phyloP scores from a whole-genome alignment of 1,139 yeast species.

The Blastobotrys illinoisensis region DNA sequence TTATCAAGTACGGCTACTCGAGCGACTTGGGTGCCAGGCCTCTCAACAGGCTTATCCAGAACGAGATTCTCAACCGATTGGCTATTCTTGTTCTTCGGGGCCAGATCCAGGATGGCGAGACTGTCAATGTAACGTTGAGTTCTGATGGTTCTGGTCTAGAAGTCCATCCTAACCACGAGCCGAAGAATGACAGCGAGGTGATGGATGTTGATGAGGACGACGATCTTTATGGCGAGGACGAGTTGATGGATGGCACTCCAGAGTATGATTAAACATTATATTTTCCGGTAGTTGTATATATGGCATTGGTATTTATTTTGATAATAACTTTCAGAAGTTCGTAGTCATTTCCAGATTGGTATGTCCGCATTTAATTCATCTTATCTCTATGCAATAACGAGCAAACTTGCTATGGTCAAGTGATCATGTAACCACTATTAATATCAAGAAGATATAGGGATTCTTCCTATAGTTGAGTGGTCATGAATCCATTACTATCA shows the following conservation, averaged over 20 bases:
- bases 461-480: no score
- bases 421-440: no score
- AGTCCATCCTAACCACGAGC: conserved; percentile 82
- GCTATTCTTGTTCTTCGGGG: conserved; percentile 87
- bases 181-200: conserved; percentile 48
- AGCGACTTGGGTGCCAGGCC: conserved; percentile 97
- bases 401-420: no score
- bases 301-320: no score
- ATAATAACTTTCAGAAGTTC: no score
- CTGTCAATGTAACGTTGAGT: conserved; percentile 53
- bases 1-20: conserved; percentile 74
- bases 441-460: no score
- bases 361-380: no score
- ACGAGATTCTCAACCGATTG: conserved; percentile 75
- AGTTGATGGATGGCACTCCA: conserved; percentile 8
- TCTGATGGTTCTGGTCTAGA: conserved; percentile 57
- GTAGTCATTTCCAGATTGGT: no score
- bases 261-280: not conserved
- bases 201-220: conserved; percentile 55
- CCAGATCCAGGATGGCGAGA: conserved; percentile 82
- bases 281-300: no score
- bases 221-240: conserved; percentile 34
- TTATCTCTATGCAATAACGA: no score
- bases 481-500: no score
- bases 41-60: conserved; percentile 86